Evolutionary conservation across 1,284 basidiomycete genomes (phyloP), one percentile per base, ranked within the genome.

Genomic region (Ustilago xerochloae): DNA sequence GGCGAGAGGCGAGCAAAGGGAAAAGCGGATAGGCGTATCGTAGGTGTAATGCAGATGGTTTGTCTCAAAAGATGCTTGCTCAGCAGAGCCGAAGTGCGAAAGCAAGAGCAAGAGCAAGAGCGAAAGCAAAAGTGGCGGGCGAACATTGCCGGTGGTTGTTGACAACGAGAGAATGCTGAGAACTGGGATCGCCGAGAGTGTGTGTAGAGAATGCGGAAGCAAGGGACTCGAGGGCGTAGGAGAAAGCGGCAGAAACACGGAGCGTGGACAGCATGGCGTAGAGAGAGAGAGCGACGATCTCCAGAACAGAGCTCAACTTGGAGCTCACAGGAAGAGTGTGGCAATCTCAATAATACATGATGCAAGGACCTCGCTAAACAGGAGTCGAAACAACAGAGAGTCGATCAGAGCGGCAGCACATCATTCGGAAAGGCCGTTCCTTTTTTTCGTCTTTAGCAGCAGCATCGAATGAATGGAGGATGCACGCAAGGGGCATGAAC

Each of bases 401-500:
- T 20, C 15, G 26, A 22, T 18, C 24, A 30, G 9, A 47, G 46
- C 18, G 45, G 45, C 28, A 46, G 9, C 15, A 24, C 41, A 24
- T 33, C 10, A 9, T 33, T 2, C 16, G 22, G 4, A 43, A 15
- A 20, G n/a, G 26, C 48, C 48, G 48, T 50, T 50, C 48, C 48
- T 36, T 30, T n/a, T n/a, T n/a, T n/a, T n/a, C n/a, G n/a, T n/a
- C n/a, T n/a, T n/a, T n/a, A n/a, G 38, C 28, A 8, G 33, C 15
- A 20, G 18, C 29, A 30, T 54, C 41, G 35, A 35, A 39, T 16
- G 24, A 24, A 18, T 28, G 56, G 39, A 15, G n/a, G 36, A 58
- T 54, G 65, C 65, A 68, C 60, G 59, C 55, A 59, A 68, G 50
- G 55, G 65, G 65, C 59, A 68, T 58, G 59, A 63, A 55, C 64